A percentile compares a stretch with the other conserved stretches of the same genome.
Conservation (phyloP, 2,329 filamentous ascomycete species). For the Exophiala calicioides region DNA sequence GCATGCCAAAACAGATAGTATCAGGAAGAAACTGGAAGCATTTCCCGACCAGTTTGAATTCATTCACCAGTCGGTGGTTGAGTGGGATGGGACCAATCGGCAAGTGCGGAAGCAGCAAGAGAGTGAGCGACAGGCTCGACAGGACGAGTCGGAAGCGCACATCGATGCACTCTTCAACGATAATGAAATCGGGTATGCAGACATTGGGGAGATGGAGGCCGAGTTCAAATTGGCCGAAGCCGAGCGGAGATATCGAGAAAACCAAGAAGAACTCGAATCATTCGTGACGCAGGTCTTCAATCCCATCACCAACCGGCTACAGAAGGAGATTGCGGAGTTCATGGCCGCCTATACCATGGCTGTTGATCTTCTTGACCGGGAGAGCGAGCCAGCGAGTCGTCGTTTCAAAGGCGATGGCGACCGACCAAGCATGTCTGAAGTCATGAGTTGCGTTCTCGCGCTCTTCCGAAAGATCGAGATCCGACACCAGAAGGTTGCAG, state of each 20-base stretch:
- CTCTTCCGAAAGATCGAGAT: slow-evolving; percentile 52
- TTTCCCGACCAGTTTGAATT: slow-evolving; percentile 46
- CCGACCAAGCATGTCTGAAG: slow-evolving; percentile 36
- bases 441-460: slow-evolving; percentile 48
- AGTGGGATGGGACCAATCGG: slow-evolving; percentile 51
- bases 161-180: slow-evolving; percentile 58
- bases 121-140: slow-evolving; percentile 50
- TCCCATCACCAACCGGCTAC: slow-evolving; percentile 50
- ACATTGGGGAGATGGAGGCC: slow-evolving; percentile 57
- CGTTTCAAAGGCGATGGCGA: slow-evolving; percentile 34
- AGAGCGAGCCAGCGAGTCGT: slow-evolving; percentile 38
- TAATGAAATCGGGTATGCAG: slow-evolving; percentile 59
- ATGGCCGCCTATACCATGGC: slow-evolving; percentile 49
- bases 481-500: slow-evolving; percentile 51
- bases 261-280: slow-evolving; percentile 52
- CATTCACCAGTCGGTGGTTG: slow-evolving; percentile 42
- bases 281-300: slow-evolving; percentile 55
- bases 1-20: slow-evolving; percentile 17
- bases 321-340: slow-evolving; percentile 53
- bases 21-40: slow-evolving; percentile 21
- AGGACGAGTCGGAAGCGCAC: slow-evolving; percentile 54
- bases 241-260: slow-evolving; percentile 54
- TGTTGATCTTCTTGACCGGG: slow-evolving; percentile 43
- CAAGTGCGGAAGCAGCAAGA: slow-evolving; percentile 49
- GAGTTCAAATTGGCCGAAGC: slow-evolving; percentile 57